Evolutionary conservation across 140 eudicot species (phyloP).

Genomic region (Cichorium intybus): DNA sequence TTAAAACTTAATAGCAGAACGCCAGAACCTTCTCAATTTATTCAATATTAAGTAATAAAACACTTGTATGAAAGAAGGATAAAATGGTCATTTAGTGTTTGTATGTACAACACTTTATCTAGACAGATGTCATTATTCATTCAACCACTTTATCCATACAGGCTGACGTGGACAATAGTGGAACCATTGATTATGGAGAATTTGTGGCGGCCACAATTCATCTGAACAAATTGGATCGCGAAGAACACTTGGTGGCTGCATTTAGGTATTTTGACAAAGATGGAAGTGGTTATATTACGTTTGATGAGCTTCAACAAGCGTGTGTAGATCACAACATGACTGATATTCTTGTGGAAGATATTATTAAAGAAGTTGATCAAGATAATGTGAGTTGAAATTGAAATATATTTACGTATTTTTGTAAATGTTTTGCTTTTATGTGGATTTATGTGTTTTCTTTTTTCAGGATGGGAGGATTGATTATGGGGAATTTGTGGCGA

Average conservation of each 20-base stretch:
- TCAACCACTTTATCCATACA: constrained; percentile 21
- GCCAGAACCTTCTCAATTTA: too few relatives aligned
- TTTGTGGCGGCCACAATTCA: constrained; percentile 87
- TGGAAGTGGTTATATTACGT: constrained; percentile 84
- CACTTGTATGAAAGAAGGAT: neutral
- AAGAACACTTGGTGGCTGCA: constrained; percentile 85
- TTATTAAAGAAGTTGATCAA: constrained; percentile 86
- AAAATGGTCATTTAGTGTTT: neutral
- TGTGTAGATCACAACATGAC: constrained; percentile 73
- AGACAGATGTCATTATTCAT: neutral
- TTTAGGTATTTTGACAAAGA: constrained; percentile 83
- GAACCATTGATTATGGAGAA: constrained; percentile 90
- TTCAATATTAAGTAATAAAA: too few relatives aligned
- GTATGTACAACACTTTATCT: neutral
- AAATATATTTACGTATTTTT: neutral
- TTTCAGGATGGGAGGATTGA: constrained; percentile 91
- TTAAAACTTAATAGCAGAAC: too few relatives aligned
- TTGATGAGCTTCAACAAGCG: constrained; percentile 91
- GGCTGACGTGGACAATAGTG: constrained; percentile 92
- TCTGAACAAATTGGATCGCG: constrained; percentile 83
- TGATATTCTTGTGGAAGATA: constrained; percentile 67
- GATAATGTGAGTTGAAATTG: constrained; percentile 56
- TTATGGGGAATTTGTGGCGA: constrained; percentile 90
- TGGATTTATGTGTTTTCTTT: constrained; percentile 5
- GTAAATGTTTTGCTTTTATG: neutral